These are phyloP conservation scores for Plasmodium knowlesi DNA, from an alignment of 169 alveolate species.

Conservation along the genomic window DNA sequence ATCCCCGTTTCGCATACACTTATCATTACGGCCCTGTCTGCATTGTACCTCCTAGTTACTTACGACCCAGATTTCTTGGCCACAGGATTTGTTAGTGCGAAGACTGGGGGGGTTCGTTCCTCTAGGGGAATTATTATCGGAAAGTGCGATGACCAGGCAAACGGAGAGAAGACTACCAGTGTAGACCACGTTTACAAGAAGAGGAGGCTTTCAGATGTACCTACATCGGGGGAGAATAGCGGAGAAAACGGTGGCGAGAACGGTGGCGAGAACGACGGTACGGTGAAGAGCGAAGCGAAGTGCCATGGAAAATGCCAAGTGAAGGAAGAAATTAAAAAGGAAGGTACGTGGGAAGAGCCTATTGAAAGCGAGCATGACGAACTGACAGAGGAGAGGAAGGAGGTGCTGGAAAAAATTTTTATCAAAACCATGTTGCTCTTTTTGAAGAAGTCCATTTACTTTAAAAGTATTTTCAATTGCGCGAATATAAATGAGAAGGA, in stretches of 20 bases:
- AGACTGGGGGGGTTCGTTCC: neutral
- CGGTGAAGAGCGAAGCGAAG: neutral
- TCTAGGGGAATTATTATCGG: neutral
- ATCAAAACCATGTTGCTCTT: conserved; percentile 53
- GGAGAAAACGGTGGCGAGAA: too few relatives aligned
- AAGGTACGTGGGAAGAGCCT: neutral
- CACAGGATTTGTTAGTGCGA: conserved; percentile 28
- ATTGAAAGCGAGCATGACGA: neutral
- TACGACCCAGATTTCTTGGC: conserved; percentile 70
- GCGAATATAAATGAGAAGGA: conserved; percentile 73
- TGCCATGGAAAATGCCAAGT: neutral
- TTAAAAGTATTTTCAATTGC: conserved; percentile 72
- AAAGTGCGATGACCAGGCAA: neutral
- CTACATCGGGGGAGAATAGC: neutral
- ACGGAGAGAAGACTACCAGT: neutral
- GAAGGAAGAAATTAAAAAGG: neutral
- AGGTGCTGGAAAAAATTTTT: conserved; percentile 28
- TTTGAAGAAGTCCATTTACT: conserved; percentile 66
- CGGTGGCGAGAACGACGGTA: too few relatives aligned
- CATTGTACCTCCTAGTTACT: conserved; percentile 32
- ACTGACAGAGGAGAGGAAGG: conserved; percentile 40
- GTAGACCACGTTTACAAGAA: neutral
- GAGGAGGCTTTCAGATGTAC: neutral
- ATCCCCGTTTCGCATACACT: conserved; percentile 68
- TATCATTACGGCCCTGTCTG: conserved; percentile 44